phyloP scores from a whole-genome alignment of 495 filamentous ascomycete genomes.

The Aspergillus biplanus region DNA sequence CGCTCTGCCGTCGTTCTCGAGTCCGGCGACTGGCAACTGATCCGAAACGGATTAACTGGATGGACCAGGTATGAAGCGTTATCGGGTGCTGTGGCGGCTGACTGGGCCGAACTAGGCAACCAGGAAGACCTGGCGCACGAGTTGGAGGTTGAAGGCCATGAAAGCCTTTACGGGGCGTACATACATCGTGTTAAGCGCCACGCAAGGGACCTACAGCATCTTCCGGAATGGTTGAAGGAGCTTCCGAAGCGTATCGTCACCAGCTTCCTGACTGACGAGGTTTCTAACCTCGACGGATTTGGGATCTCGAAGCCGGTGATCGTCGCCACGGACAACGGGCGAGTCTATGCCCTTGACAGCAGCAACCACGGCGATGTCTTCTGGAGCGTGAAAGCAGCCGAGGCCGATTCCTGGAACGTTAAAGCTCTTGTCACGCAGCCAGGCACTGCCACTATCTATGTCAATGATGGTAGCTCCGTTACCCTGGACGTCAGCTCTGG shows the following conservation, averaged over 20 bases:
- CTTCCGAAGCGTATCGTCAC: conserved; percentile 68
- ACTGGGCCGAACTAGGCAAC: conserved; percentile 72
- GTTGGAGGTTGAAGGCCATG: conserved; percentile 83
- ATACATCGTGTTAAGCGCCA: conserved; percentile 86
- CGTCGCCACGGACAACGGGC: conserved; percentile 78
- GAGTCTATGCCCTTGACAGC: conserved; percentile 76
- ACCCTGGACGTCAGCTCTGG: conserved; percentile 61
- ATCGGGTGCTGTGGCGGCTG: conserved; percentile 72
- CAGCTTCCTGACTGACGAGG: conserved; percentile 66
- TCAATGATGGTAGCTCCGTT: conserved; percentile 59
- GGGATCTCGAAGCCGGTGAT: conserved; percentile 84
- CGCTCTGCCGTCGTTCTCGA: conserved; percentile 71
- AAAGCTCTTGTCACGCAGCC: conserved; percentile 65
- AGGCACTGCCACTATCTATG: conserved; percentile 61
- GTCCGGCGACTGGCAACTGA: conserved; percentile 79
- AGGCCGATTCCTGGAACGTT: conserved; percentile 67
- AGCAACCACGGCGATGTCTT: conserved; percentile 74
- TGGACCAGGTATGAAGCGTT: conserved; percentile 87
- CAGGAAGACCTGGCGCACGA: conserved; percentile 75
- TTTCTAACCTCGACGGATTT: conserved; percentile 73
- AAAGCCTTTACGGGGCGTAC: conserved; percentile 77
- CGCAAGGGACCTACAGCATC: conserved; percentile 71
- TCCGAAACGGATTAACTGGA: conserved; percentile 76
- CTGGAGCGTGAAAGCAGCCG: conserved; percentile 68
- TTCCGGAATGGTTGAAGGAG: conserved; percentile 72